Conservation (phyloP, 73 alveolate species). For the Uronychia binucleata region DNA sequence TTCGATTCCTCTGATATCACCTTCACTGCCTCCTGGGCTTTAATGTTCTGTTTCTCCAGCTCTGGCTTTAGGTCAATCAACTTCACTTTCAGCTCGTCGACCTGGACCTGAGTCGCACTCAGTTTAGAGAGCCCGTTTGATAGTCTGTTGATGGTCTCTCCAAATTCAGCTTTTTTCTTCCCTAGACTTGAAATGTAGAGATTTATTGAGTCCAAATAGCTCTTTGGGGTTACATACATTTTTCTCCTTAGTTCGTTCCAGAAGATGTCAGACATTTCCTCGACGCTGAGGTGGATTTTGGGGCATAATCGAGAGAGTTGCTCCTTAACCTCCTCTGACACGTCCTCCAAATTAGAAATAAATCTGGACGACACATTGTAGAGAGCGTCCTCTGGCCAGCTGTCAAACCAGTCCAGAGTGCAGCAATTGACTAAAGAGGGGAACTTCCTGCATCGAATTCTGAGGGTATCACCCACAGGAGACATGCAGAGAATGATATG, state of each 20-base stretch:
- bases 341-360: conserved; percentile 37
- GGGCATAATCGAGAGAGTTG: conserved; percentile 49
- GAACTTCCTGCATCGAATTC: conserved; percentile 96
- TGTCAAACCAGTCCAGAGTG: conserved; percentile 95
- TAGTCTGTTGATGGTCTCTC: conserved; percentile 68
- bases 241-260: conserved; percentile 88
- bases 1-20: conserved; percentile 74
- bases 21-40: conserved; percentile 85
- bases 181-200: conserved; percentile 57
- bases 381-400: conserved; percentile 98
- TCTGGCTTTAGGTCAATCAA: conserved; percentile 65
- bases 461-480: conserved; percentile 95
- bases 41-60: conserved; percentile 61
- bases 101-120: conserved; percentile 63
- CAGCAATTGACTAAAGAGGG: conserved; percentile 96
- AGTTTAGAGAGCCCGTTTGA: conserved; percentile 69
- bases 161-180: conserved; percentile 84
- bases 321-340: conserved; percentile 9
- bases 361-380: conserved; percentile 72
- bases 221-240: conserved; percentile 31
- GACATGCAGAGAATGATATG: conserved; percentile 95
- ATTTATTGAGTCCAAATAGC: conserved; percentile 69
- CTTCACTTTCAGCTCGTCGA: conserved; percentile 63
- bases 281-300: conserved; percentile 73
- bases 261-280: conserved; percentile 74